Conservation (phyloP, 2,329 filamentous ascomycete species). For the Shiraia bambusicola region DNA sequence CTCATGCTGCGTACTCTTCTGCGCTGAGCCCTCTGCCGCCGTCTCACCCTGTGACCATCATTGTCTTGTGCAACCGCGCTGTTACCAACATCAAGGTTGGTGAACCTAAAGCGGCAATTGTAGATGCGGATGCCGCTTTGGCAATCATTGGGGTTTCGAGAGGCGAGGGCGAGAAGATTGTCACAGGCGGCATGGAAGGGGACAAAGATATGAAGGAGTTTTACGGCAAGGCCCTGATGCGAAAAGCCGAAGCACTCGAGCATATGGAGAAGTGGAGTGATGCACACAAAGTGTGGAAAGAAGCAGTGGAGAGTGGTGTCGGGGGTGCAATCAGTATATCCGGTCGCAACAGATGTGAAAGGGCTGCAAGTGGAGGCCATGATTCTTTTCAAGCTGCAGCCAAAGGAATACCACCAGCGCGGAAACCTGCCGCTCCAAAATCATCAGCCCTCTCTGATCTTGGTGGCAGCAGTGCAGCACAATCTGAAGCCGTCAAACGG, state of each 20-base stretch:
- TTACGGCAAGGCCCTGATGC: constrained; percentile 88
- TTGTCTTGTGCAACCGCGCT: constrained; percentile 89
- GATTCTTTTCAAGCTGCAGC: constrained; percentile 17
- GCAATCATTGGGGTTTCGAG: constrained; percentile 74
- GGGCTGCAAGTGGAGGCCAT: constrained; percentile 60
- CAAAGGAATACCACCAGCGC: constrained; percentile 29
- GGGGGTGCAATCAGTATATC: constrained; percentile 83
- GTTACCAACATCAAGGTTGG: constrained; percentile 89
- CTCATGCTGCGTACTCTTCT: constrained; percentile 77
- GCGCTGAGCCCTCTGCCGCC: constrained; percentile 74
- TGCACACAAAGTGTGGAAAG: constrained; percentile 76
- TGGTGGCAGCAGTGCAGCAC: constrained; percentile 51
- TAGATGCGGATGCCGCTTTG: constrained; percentile 80
- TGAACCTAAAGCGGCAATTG: constrained; percentile 82
- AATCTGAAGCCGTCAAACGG: constrained; percentile 73
- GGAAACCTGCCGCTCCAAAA: constrained; percentile 29
- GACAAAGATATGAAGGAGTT: constrained; percentile 88
- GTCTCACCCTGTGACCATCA: constrained; percentile 78
- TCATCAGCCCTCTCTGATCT: constrained; percentile 48
- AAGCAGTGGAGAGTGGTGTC: constrained; percentile 79
- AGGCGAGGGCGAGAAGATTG: constrained; percentile 78
- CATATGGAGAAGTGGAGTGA: constrained; percentile 94
- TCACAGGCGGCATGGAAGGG: constrained; percentile 59
- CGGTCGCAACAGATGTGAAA: constrained; percentile 86
- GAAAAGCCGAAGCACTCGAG: constrained; percentile 93